phyloP scores from a whole-genome alignment of 2,329 filamentous ascomycete genomes.

The Myriosclerotinia duriaeana region DNA sequence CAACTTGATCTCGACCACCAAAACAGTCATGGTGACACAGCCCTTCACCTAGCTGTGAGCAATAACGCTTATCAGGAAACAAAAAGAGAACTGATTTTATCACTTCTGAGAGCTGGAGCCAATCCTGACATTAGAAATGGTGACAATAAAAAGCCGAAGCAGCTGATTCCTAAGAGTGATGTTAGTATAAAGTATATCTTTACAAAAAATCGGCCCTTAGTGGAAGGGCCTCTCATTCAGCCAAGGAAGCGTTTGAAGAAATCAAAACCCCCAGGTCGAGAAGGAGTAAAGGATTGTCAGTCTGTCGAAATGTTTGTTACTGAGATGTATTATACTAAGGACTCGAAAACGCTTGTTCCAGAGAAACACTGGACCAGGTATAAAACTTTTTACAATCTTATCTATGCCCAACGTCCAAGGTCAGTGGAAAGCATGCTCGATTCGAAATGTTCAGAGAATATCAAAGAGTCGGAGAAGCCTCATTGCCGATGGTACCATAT shows the following conservation, averaged over 20 bases:
- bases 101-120: neutral
- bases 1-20: neutral
- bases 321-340: neutral
- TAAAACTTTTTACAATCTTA: neutral
- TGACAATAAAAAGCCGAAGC: neutral
- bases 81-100: neutral
- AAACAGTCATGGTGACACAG: neutral
- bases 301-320: neutral
- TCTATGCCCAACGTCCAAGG: too few relatives aligned
- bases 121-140: neutral
- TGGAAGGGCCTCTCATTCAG: neutral
- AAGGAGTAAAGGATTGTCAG: neutral
- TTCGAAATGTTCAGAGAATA: neutral
- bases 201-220: neutral
- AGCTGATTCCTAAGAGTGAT: neutral
- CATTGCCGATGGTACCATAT: too few relatives aligned
- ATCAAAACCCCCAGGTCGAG: neutral
- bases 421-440: neutral
- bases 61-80: neutral
- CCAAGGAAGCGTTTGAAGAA: neutral
- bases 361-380: neutral
- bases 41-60: neutral
- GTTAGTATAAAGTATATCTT: neutral
- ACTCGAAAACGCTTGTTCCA: neutral
- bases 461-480: too few relatives aligned